A percentile compares a stretch with the other conserved stretches of the same genome.
Evolutionary conservation across 1,284 basidiomycete species (phyloP).

Genomic region (Vanrija sp.): DNA sequence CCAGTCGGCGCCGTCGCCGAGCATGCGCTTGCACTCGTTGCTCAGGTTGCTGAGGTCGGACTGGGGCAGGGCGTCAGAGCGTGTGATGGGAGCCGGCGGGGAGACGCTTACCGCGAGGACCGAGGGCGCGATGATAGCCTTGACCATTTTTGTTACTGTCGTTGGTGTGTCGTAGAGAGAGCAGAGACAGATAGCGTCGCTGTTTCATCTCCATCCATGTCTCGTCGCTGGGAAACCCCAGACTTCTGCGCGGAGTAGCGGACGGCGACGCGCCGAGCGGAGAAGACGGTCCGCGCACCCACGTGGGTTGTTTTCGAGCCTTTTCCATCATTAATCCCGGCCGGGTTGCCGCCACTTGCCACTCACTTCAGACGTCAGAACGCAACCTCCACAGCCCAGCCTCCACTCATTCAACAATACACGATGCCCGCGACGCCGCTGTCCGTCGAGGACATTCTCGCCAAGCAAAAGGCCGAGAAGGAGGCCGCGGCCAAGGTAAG

Average conservation of each 20-base stretch:
- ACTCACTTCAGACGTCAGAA: not conserved
- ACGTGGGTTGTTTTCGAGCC: not conserved
- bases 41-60: slow-evolving; percentile 92
- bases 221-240: not conserved
- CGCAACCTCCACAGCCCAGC: not conserved
- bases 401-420: not conserved
- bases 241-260: not conserved
- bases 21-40: slow-evolving; percentile 89
- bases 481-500: slow-evolving; percentile 80
- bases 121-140: slow-evolving; percentile 82
- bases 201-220: too few relatives aligned
- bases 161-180: not conserved
- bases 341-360: not conserved
- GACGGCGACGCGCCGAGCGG: too few relatives aligned
- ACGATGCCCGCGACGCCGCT: slow-evolving; percentile 27
- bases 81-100: not conserved
- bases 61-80: slow-evolving; percentile 19
- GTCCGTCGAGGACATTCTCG: slow-evolving; percentile 69
- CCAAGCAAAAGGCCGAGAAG: slow-evolving; percentile 79
- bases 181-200: not conserved
- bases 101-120: slow-evolving; percentile 62
- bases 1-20: slow-evolving; percentile 88
- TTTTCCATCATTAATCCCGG: not conserved
- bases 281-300: too few relatives aligned
- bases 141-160: slow-evolving; percentile 58